Percentiles rank a stretch among this genome's conserved stretches.
Conservation (phyloP, 495 filamentous ascomycete species). For the Cairneyella variabilis region DNA sequence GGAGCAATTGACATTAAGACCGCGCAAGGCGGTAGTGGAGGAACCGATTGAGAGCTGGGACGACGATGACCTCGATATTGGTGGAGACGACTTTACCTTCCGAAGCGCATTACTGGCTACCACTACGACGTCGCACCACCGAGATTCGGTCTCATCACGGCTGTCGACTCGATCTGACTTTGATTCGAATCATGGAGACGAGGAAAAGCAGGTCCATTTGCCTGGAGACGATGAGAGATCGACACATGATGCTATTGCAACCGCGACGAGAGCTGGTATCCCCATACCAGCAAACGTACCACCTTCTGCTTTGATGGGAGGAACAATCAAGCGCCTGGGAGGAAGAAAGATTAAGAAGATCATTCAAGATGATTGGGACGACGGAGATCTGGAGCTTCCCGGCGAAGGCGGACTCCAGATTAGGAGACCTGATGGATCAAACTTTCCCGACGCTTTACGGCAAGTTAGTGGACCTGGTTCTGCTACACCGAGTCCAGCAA, state of each 20-base stretch:
- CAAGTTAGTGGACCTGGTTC: slow-evolving; percentile 51
- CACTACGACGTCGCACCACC: slow-evolving; percentile 51
- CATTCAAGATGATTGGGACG: slow-evolving; percentile 82
- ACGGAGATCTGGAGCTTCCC: slow-evolving; percentile 78
- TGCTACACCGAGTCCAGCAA: slow-evolving; percentile 36
- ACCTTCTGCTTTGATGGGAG: slow-evolving; percentile 88
- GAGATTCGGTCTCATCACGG: slow-evolving; percentile 74
- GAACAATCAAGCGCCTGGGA: slow-evolving; percentile 89
- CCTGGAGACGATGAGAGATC: slow-evolving; percentile 75
- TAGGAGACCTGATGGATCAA: slow-evolving; percentile 51
- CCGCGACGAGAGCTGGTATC: slow-evolving; percentile 84
- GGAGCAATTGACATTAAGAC: slow-evolving; percentile 55
- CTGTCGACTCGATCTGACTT: slow-evolving; percentile 76
- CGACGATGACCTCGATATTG: slow-evolving; percentile 77
- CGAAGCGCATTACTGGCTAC: slow-evolving; percentile 60
- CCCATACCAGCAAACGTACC: slow-evolving; percentile 87
- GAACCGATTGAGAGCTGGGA: slow-evolving; percentile 81
- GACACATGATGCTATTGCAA: slow-evolving; percentile 77
- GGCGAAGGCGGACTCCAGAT: slow-evolving; percentile 57
- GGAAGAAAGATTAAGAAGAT: slow-evolving; percentile 73
- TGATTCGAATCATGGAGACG: slow-evolving; percentile 69
- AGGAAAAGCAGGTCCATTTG: slow-evolving; percentile 80
- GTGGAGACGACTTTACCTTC: slow-evolving; percentile 65
- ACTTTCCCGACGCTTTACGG: slow-evolving; percentile 65
- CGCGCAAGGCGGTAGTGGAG: slow-evolving; percentile 51